Percentiles rank a stretch among this genome's conserved stretches.
Conservation (phyloP, 805 yeast genomes). For the Saturnispora besseyi region DNA sequence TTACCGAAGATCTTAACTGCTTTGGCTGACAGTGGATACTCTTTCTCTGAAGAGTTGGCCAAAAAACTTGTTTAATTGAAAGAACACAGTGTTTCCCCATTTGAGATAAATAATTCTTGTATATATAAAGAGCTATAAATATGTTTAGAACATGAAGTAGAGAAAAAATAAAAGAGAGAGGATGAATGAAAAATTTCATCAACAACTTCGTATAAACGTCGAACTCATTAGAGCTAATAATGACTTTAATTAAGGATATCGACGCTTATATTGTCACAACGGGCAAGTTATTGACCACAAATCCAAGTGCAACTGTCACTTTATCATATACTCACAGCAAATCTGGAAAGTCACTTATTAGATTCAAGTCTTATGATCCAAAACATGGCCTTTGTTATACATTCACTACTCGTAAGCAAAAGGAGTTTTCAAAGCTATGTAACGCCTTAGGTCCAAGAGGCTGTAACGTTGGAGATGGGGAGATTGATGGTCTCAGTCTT, state of each 20-base stretch:
- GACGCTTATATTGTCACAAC: slow-evolving; percentile 27
- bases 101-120: neutral
- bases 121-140: slow-evolving; percentile 2
- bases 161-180: neutral
- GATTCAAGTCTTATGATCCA: slow-evolving; percentile 59
- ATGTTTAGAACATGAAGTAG: neutral
- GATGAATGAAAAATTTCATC: neutral
- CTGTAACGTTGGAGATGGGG: slow-evolving; percentile 21
- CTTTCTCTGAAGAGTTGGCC: slow-evolving; percentile 13
- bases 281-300: slow-evolving; percentile 21
- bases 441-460: slow-evolving; percentile 66
- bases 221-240: neutral
- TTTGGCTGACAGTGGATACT: slow-evolving; percentile 15
- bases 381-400: slow-evolving; percentile 52
- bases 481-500: slow-evolving; percentile 22
- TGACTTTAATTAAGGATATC: slow-evolving; percentile 16
- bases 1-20: slow-evolving; percentile 31
- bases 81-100: neutral
- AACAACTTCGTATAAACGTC: neutral
- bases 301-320: slow-evolving; percentile 25
- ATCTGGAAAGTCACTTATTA: slow-evolving; percentile 24
- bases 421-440: slow-evolving; percentile 66
- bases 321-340: slow-evolving; percentile 28
- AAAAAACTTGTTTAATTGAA: neutral
- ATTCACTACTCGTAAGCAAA: slow-evolving; percentile 49